A percentile compares a stretch with the other conserved stretches of the same genome.
Evolutionary conservation across 108 stramenopile species (phyloP).

Genomic region (Skeletonema tropicum): DNA sequence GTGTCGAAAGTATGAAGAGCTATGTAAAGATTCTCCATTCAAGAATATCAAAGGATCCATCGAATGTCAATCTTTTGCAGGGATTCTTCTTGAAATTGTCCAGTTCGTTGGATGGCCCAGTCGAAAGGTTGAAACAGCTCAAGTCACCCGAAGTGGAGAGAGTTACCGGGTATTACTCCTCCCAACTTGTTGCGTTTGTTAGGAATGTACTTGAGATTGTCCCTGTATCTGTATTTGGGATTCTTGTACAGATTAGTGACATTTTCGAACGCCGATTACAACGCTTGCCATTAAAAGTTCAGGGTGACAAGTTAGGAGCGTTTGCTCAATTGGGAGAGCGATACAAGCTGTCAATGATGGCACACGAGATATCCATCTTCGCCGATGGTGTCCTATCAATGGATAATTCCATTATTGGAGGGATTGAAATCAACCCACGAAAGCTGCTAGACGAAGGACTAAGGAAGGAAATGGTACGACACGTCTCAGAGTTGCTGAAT

Average conservation of each 20-base stretch:
- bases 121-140: slow-evolving; percentile 55
- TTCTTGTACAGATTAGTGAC: slow-evolving; percentile 54
- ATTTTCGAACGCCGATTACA: slow-evolving; percentile 37
- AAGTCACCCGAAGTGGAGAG: slow-evolving; percentile 49
- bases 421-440: slow-evolving; percentile 62
- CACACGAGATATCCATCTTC: slow-evolving; percentile 65
- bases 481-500: slow-evolving; percentile 52
- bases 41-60: slow-evolving; percentile 54
- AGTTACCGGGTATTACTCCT: slow-evolving; percentile 63
- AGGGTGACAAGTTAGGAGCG: slow-evolving; percentile 50
- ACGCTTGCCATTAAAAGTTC: slow-evolving; percentile 49
- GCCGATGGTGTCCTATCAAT: slow-evolving; percentile 70
- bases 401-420: slow-evolving; percentile 69
- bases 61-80: slow-evolving; percentile 52
- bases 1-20: slow-evolving; percentile 56
- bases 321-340: slow-evolving; percentile 55
- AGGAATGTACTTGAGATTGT: slow-evolving; percentile 64
- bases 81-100: slow-evolving; percentile 70
- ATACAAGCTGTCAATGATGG: slow-evolving; percentile 58
- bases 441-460: slow-evolving; percentile 67
- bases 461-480: slow-evolving; percentile 58
- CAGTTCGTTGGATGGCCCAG: slow-evolving; percentile 63
- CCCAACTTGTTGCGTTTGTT: slow-evolving; percentile 62
- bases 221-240: slow-evolving; percentile 59
- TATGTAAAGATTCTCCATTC: slow-evolving; percentile 61